A percentile compares a stretch with the other conserved stretches of the same genome.
These are phyloP conservation scores for Funneliformis mosseae DNA, from an alignment of 192 early-diverging fungal genomes.

Conservation along the genomic window DNA sequence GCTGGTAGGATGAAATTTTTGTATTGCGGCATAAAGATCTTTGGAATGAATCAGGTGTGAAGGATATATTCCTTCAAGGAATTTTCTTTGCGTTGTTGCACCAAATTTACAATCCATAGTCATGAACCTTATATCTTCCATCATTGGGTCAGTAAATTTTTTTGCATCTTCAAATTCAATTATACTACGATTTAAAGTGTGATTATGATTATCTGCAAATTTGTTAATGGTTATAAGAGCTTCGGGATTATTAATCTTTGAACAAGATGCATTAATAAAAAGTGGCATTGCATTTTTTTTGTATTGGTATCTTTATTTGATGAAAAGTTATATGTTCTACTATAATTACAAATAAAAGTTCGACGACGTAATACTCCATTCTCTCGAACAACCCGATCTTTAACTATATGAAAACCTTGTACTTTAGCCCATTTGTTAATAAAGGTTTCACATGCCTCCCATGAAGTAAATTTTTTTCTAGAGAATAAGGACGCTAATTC, in stretches of 20 bases:
- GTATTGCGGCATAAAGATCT: neutral
- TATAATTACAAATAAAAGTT: slow-evolving; percentile 1
- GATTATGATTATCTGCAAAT: neutral
- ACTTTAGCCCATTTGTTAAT: neutral
- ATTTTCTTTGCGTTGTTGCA: neutral
- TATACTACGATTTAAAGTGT: neutral
- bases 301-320: slow-evolving; percentile 7
- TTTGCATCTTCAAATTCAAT: neutral
- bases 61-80: neutral
- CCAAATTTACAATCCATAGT: slow-evolving; percentile 1
- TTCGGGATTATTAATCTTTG: slow-evolving; percentile 4
- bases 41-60: neutral
- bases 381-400: neutral
- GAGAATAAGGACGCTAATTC: neutral
- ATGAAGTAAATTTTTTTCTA: neutral
- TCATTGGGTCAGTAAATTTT: neutral
- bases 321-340: neutral
- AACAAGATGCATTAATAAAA: slow-evolving; percentile 7
- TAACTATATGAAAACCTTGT: slow-evolving; percentile 18
- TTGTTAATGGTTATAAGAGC: neutral
- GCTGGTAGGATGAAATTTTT: neutral
- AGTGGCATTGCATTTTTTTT: slow-evolving; percentile 1
- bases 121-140: neutral
- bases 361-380: neutral
- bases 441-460: slow-evolving; percentile 3